Evolutionary conservation across 305 asterid genomes (phyloP).

Genomic region (Fraxinus platypoda): DNA sequence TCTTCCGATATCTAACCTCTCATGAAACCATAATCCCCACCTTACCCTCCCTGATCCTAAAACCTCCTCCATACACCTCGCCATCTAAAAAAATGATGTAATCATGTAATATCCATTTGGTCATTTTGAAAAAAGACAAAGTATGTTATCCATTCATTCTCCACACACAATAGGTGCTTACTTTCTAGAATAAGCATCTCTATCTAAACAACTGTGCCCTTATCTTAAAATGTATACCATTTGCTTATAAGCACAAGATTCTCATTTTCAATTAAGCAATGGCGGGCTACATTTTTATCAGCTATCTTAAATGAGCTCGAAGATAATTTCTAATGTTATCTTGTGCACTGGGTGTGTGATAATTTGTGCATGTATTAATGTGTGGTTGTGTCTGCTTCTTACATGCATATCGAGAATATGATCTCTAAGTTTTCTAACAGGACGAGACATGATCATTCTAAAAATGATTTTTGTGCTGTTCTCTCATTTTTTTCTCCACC

Average conservation of each 20-base stretch:
- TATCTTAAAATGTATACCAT: not conserved
- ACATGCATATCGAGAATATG: not conserved
- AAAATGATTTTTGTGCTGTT: not conserved
- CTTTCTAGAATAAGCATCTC: not conserved
- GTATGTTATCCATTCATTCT: not conserved
- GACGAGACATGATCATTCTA: not conserved
- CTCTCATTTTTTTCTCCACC: not conserved
- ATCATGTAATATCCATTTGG: not conserved
- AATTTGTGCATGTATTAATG: not conserved
- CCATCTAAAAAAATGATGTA: not conserved
- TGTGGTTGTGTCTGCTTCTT: not conserved
- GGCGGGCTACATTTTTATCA: not conserved
- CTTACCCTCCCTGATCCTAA: not conserved
- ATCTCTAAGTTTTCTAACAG: not conserved
- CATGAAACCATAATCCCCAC: not conserved
- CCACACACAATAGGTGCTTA: not conserved
- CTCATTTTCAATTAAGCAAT: not conserved
- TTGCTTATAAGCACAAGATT: not conserved
- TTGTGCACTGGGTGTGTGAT: conserved; percentile 5
- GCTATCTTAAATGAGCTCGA: not conserved
- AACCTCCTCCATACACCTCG: not conserved
- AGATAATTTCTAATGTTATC: not conserved
- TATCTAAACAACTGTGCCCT: not conserved
- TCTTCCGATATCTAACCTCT: not conserved
- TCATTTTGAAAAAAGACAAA: not conserved